Conservation (phyloP, 106 monocot genomes). For the Dendrobium officinale region DNA sequence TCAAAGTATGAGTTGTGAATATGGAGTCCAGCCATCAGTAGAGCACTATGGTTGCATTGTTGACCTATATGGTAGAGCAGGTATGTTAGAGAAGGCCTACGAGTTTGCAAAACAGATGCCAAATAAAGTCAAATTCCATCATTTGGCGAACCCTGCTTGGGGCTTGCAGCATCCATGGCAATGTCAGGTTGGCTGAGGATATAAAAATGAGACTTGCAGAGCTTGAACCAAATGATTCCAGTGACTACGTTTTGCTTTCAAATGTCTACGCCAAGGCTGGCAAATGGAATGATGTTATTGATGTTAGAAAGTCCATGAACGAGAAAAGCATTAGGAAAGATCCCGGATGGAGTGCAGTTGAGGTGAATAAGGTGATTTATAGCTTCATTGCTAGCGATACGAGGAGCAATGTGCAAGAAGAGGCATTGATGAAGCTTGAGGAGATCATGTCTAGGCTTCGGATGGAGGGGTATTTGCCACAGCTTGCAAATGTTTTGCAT, state of each 20-base stretch:
- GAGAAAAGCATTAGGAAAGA: constrained; percentile 28
- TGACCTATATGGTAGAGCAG: constrained; percentile 62
- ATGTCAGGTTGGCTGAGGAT: constrained; percentile 39
- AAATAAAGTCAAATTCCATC: constrained; percentile 33
- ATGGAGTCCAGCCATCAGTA: constrained; percentile 29
- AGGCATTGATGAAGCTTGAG: constrained; percentile 27
- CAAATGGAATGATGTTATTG: constrained; percentile 49
- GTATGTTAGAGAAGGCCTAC: constrained; percentile 56
- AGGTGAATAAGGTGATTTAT: constrained; percentile 33
- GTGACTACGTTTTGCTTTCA: constrained; percentile 45
- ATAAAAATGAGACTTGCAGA: constrained; percentile 34
- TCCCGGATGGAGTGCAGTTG: constrained; percentile 67
- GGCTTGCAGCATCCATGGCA: constrained; percentile 61
- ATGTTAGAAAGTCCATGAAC: constrained; percentile 39
- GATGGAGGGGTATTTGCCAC: constrained; percentile 34
- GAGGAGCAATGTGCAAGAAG: constrained; percentile 10
- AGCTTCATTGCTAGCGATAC: constrained; percentile 32
- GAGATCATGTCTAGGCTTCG: constrained; percentile 37
- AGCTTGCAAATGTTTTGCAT: constrained; percentile 34
- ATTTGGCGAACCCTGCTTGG: constrained; percentile 73
- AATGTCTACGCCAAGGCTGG: constrained; percentile 49
- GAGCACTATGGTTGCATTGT: constrained; percentile 79
- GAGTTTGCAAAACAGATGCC: constrained; percentile 40
- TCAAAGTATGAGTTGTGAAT: constrained; percentile 31
- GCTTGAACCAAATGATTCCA: constrained; percentile 43